These are phyloP conservation scores for Davidsoniella virescens DNA, from an alignment of 2,329 filamentous ascomycete species.

Conservation along the genomic window DNA sequence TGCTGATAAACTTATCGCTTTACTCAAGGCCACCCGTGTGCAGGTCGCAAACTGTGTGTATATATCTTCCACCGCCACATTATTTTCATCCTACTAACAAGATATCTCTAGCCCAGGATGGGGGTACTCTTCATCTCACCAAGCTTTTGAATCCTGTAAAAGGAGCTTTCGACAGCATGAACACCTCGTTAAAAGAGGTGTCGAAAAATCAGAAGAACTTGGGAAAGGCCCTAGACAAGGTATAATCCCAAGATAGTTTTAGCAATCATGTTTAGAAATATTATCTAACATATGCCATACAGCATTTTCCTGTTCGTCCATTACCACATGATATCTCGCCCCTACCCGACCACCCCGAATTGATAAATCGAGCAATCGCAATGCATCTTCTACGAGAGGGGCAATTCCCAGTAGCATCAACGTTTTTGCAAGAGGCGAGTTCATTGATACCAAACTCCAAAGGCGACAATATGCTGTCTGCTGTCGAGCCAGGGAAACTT, in stretches of 20 bases:
- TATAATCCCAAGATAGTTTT: conserved; percentile 21
- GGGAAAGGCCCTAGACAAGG: conserved; percentile 71
- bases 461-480: conserved; percentile 19
- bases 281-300: conserved; percentile 16
- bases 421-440: conserved; percentile 54
- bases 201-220: conserved; percentile 72
- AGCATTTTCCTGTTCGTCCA: conserved; percentile 61
- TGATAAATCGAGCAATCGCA: conserved; percentile 85
- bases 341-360: conserved; percentile 35
- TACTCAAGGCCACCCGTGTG: conserved; percentile 57
- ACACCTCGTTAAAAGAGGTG: conserved; percentile 65
- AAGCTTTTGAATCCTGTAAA: conserved; percentile 79
- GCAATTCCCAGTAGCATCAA: conserved; percentile 74
- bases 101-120: conserved; percentile 42
- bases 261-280: background rate
- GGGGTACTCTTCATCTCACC: conserved; percentile 57
- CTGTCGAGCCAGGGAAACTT: conserved; percentile 32
- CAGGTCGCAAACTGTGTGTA: conserved; percentile 51
- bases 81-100: conserved; percentile 11
- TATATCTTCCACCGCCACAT: background rate
- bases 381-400: conserved; percentile 95
- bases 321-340: conserved; percentile 42
- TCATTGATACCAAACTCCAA: background rate
- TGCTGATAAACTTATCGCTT: conserved; percentile 68
- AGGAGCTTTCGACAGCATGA: conserved; percentile 62